phyloP scores from a whole-genome alignment of 2,329 filamentous ascomycete species.

The Colletotrichum sp. region DNA sequence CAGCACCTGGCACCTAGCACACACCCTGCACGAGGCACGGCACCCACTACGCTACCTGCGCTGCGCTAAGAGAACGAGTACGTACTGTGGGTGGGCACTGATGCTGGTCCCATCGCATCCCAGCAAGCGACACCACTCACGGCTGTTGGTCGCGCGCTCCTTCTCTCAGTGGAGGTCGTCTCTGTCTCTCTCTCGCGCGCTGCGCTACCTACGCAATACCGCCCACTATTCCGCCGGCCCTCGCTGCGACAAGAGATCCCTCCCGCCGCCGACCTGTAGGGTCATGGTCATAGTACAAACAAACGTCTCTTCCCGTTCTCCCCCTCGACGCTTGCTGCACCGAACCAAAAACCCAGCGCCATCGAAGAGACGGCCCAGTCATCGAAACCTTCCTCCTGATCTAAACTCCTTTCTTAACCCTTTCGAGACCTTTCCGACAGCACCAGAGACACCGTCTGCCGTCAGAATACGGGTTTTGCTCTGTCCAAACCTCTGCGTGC shows the following conservation, averaged over 20 bases:
- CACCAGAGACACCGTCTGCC: neutral
- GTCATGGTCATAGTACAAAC: neutral
- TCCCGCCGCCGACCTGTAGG: constrained; percentile 7
- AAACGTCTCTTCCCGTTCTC: constrained; percentile 1
- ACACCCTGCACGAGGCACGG: constrained; percentile 10
- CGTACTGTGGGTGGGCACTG: neutral
- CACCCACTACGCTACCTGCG: neutral
- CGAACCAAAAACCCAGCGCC: neutral
- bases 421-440: neutral
- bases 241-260: constrained; percentile 20
- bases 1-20: constrained; percentile 1
- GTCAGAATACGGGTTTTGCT: neutral
- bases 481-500: neutral
- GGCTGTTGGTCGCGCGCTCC: neutral
- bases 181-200: neutral
- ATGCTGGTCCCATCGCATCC: neutral
- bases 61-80: neutral
- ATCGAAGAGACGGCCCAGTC: neutral
- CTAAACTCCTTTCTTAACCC: neutral
- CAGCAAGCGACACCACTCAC: constrained; percentile 12
- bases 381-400: constrained; percentile 5
- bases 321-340: neutral
- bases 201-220: constrained; percentile 8
- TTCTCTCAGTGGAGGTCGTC: neutral
- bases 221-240: constrained; percentile 14